These are phyloP conservation scores for Sporodiniella umbellata DNA, from an alignment of 371 early-diverging fungal genomes.

Conservation along the genomic window DNA sequence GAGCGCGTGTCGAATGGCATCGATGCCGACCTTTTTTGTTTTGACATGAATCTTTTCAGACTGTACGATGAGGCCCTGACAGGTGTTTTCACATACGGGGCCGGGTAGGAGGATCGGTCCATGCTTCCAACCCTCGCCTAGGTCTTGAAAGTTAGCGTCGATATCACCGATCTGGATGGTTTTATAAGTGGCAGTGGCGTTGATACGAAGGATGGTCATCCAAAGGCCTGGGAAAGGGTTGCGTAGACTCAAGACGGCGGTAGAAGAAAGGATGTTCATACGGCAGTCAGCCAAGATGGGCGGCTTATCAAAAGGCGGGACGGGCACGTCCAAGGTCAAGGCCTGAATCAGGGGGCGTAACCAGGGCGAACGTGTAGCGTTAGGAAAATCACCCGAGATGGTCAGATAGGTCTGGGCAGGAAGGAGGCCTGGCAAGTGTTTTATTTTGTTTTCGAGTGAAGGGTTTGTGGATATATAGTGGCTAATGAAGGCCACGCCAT, in stretches of 20 bases:
- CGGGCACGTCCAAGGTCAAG: conserved; percentile 26
- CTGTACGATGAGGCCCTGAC: conserved; percentile 21
- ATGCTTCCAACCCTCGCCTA: conserved; percentile 21
- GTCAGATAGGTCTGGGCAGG: conserved; percentile 16
- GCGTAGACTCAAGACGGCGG: conserved; percentile 33
- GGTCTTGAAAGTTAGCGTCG: conserved; percentile 33
- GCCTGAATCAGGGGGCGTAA: conserved; percentile 21
- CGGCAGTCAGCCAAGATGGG: conserved; percentile 36
- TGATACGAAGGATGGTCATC: conserved; percentile 33
- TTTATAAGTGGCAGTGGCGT: conserved; percentile 36
- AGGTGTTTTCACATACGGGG: conserved; percentile 11
- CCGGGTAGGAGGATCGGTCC: conserved; percentile 21
- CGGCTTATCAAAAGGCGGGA: conserved; percentile 30
- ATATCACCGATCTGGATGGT: conserved; percentile 30
- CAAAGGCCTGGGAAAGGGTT: conserved; percentile 37
- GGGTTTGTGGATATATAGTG: conserved; percentile 38
- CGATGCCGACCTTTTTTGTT: conserved; percentile 35
- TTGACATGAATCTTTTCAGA: conserved; percentile 41
- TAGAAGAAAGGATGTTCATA: conserved; percentile 44
- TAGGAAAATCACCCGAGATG: conserved; percentile 39
- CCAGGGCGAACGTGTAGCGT: conserved; percentile 25
- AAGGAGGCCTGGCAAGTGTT: background rate
- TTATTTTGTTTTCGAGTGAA: conserved; percentile 14
- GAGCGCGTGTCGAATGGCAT: conserved; percentile 36
- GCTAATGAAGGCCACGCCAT: conserved; percentile 34